phyloP scores from a whole-genome alignment of 192 early-diverging fungal genomes.

The Backusella parvicylindrica region DNA sequence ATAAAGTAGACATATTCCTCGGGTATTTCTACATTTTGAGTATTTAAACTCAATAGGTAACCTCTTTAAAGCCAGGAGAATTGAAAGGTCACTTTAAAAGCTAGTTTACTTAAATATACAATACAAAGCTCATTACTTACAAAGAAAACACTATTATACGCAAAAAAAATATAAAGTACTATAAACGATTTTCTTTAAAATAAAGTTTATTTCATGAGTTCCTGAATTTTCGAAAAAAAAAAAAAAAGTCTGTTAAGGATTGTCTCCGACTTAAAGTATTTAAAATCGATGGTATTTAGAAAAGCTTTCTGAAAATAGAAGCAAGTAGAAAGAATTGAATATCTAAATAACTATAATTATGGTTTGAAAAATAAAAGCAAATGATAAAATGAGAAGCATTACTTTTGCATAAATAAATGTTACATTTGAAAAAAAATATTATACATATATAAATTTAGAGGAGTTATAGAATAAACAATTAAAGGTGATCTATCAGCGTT shows the following conservation, averaged over 20 bases:
- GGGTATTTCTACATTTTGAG: neutral
- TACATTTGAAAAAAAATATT: too few relatives aligned
- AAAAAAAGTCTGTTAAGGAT: neutral
- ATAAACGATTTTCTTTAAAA: neutral
- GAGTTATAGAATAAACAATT: neutral
- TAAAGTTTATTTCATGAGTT: neutral
- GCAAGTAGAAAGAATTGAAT: neutral
- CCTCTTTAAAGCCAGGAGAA: neutral
- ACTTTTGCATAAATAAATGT: neutral
- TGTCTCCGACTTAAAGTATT: neutral
- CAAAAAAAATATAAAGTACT: neutral
- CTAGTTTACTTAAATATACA: neutral
- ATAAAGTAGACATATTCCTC: neutral
- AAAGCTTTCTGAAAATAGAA: neutral
- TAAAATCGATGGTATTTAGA: neutral
- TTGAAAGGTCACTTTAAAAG: neutral
- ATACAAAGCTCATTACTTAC: neutral
- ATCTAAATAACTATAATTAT: neutral
- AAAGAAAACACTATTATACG: neutral
- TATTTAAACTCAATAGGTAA: neutral
- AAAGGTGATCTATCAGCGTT: neutral
- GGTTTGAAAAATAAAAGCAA: neutral
- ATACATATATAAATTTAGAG: too few relatives aligned
- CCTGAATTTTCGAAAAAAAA: neutral
- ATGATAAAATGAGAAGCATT: neutral